Evolutionary conservation across 1,284 basidiomycete species (phyloP), one percentile per base, ranked within the genome.

Genomic region (Kalmanozyma brasiliensis): DNA sequence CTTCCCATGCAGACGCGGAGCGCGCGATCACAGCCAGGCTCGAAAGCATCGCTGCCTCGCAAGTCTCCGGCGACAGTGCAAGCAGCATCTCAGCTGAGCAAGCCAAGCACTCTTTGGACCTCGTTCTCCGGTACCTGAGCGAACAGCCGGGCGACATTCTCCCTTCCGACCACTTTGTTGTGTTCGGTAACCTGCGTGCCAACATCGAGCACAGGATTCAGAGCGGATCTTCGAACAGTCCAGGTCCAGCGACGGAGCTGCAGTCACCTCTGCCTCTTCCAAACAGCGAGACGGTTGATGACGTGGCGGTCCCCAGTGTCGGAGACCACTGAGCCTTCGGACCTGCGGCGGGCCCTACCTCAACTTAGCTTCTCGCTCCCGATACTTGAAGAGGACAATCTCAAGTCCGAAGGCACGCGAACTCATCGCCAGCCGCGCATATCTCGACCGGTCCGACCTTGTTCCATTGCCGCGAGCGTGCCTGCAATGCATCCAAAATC

Each of bases 141-240:
- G 62, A 73, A 34, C 71, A 73, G 56, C 55, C 59, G 19, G 59
- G 52, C 29, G 57, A 51, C 30, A 70, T 73, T 24, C 19, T 65
- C 35, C 66, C 66, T 2, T 22, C 52, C 1, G 49, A 48, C 42
- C 66, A 70, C 34, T 64, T 63, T 48, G 43, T 70, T 7, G 41
- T 58, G 22, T 55, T 65, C 14, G 68, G 68, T 10, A 52, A 71
- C 36, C 37, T 71, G 19, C 68, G 61, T 36, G 62, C 58, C 14
- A 66, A 59, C 40, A 66, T 71, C 34, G 62, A 65, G 40, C 68
- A 71, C 34, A 56, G 52, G 52, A 66, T 66, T 22, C 49, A 49
- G n/a, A 44, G 55, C 7, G 36, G 40, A 10, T 22, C 40, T 20
- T 29, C 23, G 19, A 42, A 45, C 29, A 45, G n/a, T n/a, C n/a